Conservation (phyloP, 108 stramenopile genomes). For the Pseudonitzschia multistriata region DNA sequence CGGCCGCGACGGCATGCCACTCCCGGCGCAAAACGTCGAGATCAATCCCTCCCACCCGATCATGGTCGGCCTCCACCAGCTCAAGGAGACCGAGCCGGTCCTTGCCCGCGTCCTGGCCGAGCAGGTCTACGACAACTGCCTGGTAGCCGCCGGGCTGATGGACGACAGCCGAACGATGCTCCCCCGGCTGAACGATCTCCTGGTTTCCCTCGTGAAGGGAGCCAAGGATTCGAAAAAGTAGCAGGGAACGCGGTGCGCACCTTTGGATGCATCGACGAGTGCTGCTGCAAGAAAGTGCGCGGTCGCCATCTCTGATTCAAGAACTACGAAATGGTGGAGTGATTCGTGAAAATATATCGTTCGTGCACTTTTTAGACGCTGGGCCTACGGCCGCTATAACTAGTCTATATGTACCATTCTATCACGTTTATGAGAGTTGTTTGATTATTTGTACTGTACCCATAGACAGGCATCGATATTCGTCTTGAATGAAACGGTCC, state of each 20-base stretch:
- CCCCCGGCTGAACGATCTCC: conserved; percentile 87
- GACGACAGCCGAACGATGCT: conserved; percentile 96
- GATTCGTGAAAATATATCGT: no score
- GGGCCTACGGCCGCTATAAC: no score
- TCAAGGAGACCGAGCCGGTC: conserved; percentile 63
- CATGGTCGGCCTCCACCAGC: conserved; percentile 70
- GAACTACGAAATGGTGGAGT: no score
- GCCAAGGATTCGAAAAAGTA: conserved; percentile 23
- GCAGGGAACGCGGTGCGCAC: background rate
- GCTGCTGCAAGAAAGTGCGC: no score
- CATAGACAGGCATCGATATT: no score
- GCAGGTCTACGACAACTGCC: conserved; percentile 97
- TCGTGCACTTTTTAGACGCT: no score
- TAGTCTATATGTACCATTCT: no score
- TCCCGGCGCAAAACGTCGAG: conserved; percentile 95
- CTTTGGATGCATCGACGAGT: background rate
- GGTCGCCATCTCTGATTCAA: no score
- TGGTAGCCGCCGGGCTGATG: conserved; percentile 94
- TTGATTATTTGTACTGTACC: no score
- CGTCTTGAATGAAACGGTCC: no score
- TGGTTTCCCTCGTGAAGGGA: conserved; percentile 76
- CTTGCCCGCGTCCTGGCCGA: conserved; percentile 83
- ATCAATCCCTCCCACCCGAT: conserved; percentile 96
- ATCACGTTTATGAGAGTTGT: no score
- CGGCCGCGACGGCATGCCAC: conserved; percentile 64